These are phyloP conservation scores for Podospora pseudocomata DNA, from an alignment of 495 filamentous ascomycete species.

Conservation along the genomic window DNA sequence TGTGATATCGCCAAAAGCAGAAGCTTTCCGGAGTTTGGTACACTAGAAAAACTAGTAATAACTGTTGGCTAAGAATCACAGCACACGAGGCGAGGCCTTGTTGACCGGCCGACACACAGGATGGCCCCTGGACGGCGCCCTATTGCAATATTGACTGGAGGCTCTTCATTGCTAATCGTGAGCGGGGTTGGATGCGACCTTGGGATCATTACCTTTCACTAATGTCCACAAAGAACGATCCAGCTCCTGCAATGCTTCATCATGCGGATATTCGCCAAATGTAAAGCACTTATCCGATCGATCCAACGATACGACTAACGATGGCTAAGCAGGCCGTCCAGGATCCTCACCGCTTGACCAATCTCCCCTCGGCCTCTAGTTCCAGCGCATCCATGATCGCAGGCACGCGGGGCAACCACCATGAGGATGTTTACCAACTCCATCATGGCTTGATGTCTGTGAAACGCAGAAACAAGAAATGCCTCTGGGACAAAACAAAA, in stretches of 20 bases:
- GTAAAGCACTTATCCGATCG: slow-evolving; percentile 4
- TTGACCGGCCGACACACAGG: neutral
- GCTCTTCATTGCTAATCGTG: neutral
- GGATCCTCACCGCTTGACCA: slow-evolving; percentile 16
- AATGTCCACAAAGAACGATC: neutral
- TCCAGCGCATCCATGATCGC: neutral
- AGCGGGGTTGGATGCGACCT: neutral
- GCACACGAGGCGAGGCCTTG: neutral
- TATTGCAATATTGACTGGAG: neutral
- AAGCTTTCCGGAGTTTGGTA: neutral
- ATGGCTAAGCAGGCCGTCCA: neutral
- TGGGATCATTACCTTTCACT: neutral
- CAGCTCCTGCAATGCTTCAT: slow-evolving; percentile 5
- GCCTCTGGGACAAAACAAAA: slow-evolving; percentile 1
- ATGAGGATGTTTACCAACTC: neutral
- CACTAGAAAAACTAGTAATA: neutral
- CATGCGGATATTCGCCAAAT: slow-evolving; percentile 6
- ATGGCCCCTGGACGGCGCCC: neutral
- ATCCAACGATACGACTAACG: slow-evolving; percentile 1
- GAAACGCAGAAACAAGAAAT: neutral
- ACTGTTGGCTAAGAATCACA: neutral
- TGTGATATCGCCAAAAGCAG: neutral
- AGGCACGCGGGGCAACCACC: neutral
- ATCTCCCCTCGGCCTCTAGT: neutral
- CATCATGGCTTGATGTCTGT: slow-evolving; percentile 1